Conservation (phyloP, 2,329 filamentous ascomycete species). For the Pseudogymnoascus sp. region DNA sequence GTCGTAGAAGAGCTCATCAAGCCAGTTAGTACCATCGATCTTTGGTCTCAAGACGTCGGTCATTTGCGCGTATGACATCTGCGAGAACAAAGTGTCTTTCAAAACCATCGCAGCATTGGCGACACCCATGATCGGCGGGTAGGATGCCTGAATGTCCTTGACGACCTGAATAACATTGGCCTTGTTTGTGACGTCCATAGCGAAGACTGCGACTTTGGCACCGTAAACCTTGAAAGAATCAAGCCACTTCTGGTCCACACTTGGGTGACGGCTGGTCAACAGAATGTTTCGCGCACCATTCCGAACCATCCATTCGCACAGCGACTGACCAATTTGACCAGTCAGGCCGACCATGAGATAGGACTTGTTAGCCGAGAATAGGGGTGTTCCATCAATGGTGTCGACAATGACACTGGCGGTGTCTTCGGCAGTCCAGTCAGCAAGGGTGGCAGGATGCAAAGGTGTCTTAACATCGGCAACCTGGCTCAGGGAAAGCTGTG, state of each 20-base stretch:
- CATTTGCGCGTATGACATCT: constrained; percentile 22
- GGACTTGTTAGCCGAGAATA: constrained; percentile 20
- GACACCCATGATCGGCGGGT: constrained; percentile 33
- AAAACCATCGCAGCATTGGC: constrained; percentile 39
- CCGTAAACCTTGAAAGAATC: constrained; percentile 13
- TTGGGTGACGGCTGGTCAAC: constrained; percentile 32
- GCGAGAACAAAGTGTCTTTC: constrained; percentile 27
- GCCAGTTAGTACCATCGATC: constrained; percentile 25
- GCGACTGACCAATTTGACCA: constrained; percentile 28
- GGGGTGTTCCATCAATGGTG: constrained; percentile 1
- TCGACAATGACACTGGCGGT: constrained; percentile 11
- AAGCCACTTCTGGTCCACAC: constrained; percentile 26
- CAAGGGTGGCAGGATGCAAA: constrained; percentile 7
- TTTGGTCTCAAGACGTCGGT: constrained; percentile 25
- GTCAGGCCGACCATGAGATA: constrained; percentile 24
- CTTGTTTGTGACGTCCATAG: constrained; percentile 17
- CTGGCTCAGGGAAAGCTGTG: constrained; percentile 11
- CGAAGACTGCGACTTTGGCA: constrained; percentile 20
- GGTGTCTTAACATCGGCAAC: constrained; percentile 11
- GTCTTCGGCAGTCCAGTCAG: constrained; percentile 11
- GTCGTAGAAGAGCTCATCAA: constrained; percentile 27
- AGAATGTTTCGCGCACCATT: constrained; percentile 30
- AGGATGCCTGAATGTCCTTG: constrained; percentile 11
- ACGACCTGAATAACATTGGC: constrained; percentile 18
- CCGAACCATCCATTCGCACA: constrained; percentile 31